phyloP scores from a whole-genome alignment of 176 grass and related monocot species.

The Stipa capillata region DNA sequence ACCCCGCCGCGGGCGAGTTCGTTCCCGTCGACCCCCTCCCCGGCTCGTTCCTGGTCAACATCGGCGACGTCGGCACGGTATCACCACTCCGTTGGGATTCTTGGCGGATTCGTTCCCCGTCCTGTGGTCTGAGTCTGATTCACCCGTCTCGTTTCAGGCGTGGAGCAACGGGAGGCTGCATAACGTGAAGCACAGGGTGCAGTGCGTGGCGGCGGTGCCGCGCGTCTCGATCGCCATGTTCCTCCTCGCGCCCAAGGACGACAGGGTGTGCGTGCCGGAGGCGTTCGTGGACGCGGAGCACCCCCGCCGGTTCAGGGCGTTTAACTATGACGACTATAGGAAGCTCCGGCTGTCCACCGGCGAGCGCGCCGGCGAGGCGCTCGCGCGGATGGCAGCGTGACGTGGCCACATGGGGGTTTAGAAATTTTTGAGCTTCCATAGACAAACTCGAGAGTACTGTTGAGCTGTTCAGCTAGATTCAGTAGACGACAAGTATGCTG shows the following conservation, averaged over 20 bases:
- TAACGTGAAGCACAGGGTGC: conserved; percentile 78
- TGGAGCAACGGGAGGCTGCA: conserved; percentile 81
- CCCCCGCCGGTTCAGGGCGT: conserved; percentile 51
- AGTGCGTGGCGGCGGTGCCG: conserved; percentile 49
- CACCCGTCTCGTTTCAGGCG: conserved; percentile 19
- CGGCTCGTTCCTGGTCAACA: conserved; percentile 61
- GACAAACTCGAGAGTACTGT: not conserved
- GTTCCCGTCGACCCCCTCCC: conserved; percentile 36
- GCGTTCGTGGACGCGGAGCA: conserved; percentile 35
- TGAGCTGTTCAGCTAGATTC: not conserved
- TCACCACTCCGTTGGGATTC: not conserved
- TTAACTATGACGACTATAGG: conserved; percentile 50
- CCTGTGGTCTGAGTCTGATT: not conserved
- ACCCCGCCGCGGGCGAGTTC: conserved; percentile 34
- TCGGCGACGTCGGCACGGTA: conserved; percentile 78
- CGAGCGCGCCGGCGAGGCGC: conserved; percentile 58
- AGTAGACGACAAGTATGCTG: not conserved
- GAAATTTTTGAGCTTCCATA: not conserved
- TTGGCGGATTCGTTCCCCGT: not conserved
- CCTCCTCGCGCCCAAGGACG: conserved; percentile 73
- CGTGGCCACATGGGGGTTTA: not conserved
- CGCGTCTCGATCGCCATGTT: conserved; percentile 81
- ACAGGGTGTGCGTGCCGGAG: conserved; percentile 46
- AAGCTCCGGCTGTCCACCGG: conserved; percentile 49
- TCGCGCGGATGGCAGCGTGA: conserved; percentile 33